Evolutionary conservation across 139 green algal genomes (phyloP).

Genomic region (Pleodorina starrii): DNA sequence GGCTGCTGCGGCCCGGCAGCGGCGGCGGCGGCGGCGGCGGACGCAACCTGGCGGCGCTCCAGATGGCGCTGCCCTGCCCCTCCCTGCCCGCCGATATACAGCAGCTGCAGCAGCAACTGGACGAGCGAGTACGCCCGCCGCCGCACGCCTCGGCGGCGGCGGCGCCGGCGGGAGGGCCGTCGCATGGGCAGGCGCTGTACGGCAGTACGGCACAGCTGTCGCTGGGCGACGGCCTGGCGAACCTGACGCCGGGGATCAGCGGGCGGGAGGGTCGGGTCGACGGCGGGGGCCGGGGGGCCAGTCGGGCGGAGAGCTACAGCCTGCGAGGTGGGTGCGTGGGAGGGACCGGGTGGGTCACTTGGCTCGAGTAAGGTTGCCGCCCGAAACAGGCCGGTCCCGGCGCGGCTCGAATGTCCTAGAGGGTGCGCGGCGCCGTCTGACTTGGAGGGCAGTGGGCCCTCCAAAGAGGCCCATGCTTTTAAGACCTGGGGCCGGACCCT

Average conservation of each 20-base stretch:
- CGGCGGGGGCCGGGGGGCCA: neutral
- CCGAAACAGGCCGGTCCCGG: no score
- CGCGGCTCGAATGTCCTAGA: no score
- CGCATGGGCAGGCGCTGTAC: neutral
- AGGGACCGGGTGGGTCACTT: no score
- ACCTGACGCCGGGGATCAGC: conserved; percentile 34
- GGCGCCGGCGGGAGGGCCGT: neutral
- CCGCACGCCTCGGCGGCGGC: neutral
- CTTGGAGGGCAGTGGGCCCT: no score
- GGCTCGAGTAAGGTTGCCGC: no score
- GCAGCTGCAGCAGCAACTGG: conserved; percentile 32
- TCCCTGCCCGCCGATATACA: conserved; percentile 24
- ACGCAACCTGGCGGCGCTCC: conserved; percentile 57
- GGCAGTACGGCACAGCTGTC: conserved; percentile 4
- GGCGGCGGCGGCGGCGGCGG: no score
- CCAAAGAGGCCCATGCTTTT: no score
- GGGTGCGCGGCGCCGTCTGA: no score
- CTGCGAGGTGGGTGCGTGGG: conserved; percentile 5
- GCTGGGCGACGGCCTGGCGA: neutral
- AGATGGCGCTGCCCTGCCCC: conserved; percentile 65
- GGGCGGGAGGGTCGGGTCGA: neutral
- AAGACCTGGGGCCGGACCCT: no score
- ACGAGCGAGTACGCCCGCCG: conserved; percentile 19
- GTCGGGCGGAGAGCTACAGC: conserved; percentile 43
- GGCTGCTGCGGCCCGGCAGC: conserved; percentile 54